phyloP scores from a whole-genome alignment of 2,329 filamentous ascomycete species.

The Ophiosphaerella herpotricha region DNA sequence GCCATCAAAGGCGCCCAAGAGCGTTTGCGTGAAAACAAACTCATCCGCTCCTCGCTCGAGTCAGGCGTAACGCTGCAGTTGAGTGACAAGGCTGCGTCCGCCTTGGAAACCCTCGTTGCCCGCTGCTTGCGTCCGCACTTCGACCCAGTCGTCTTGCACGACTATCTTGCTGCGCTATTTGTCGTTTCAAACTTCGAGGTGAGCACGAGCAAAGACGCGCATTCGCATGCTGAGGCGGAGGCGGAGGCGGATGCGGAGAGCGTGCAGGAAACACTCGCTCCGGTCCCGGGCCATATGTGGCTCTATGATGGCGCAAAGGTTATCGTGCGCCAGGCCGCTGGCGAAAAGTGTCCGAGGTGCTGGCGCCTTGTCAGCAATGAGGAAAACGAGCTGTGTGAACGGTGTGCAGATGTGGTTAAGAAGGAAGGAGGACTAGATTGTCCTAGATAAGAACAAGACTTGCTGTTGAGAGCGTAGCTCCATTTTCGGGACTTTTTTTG shows the following conservation, averaged over 20 bases:
- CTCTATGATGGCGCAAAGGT: conserved; percentile 25
- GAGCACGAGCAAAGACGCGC: not conserved
- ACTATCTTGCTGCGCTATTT: not conserved
- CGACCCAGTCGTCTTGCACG: not conserved
- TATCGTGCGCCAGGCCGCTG: conserved; percentile 51
- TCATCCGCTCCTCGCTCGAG: conserved; percentile 80
- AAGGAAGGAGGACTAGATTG: conserved; percentile 2
- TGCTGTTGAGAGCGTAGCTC: too few species aligned
- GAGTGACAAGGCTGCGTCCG: not conserved
- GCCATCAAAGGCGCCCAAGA: conserved; percentile 80
- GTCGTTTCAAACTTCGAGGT: not conserved
- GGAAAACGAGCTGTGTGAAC: conserved; percentile 68
- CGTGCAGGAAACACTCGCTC: not conserved
- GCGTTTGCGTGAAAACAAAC: conserved; percentile 69
- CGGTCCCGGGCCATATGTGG: conserved; percentile 33
- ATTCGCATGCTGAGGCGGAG: too few species aligned
- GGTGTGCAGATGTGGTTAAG: conserved; percentile 71
- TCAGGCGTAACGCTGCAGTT: conserved; percentile 62
- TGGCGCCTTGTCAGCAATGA: conserved; percentile 82
- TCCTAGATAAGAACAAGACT: too few species aligned
- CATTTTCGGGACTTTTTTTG: too few species aligned
- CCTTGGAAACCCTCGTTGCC: not conserved
- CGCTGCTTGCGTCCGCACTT: not conserved
- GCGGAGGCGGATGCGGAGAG: too few species aligned
- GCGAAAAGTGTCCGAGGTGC: conserved; percentile 80